Evolutionary conservation across 1,284 basidiomycete genomes (phyloP).

Genomic region (Ustilago nuda): DNA sequence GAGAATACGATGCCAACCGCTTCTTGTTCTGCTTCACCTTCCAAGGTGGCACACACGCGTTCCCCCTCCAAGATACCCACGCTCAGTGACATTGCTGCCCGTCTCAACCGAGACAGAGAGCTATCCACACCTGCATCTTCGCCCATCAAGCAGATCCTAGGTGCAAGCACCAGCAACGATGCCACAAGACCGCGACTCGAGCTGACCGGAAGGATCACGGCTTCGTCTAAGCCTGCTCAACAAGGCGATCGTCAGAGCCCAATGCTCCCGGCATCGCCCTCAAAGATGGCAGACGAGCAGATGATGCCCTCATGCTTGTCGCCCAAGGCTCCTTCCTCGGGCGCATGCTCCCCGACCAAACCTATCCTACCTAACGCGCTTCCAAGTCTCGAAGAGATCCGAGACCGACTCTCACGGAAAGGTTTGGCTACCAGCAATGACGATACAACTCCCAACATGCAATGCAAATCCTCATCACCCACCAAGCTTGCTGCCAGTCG

Average conservation of each 20-base stretch:
- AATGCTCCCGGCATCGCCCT: conserved; percentile 9
- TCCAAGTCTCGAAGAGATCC: conserved; percentile 65
- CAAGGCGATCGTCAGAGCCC: conserved; percentile 9
- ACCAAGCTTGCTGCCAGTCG: conserved; percentile 2
- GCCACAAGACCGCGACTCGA: conserved; percentile 30
- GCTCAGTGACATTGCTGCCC: conserved; percentile 56
- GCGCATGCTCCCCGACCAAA: conserved; percentile 29
- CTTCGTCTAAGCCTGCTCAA: conserved; percentile 21
- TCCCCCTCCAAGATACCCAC: conserved; percentile 48
- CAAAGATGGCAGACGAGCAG: conserved; percentile 6
- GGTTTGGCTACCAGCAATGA: conserved; percentile 13
- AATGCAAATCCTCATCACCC: conserved; percentile 16
- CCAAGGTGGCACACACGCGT: conserved; percentile 2
- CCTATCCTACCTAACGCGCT: conserved; percentile 44
- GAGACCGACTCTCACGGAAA: conserved; percentile 58
- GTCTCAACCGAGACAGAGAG: conserved; percentile 39
- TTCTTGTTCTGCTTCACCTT: conserved; percentile 14
- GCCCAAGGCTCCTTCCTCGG: conserved; percentile 15
- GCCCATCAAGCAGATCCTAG: conserved; percentile 20
- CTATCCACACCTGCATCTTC: conserved; percentile 14
- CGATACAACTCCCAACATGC: conserved; percentile 2
- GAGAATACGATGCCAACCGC: conserved; percentile 26
- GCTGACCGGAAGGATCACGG: conserved; percentile 41
- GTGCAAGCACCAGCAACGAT: conserved; percentile 3
- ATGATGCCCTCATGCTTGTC: neutral